Evolutionary conservation across 345 rosid species (phyloP), one percentile per base, ranked within the genome.

Genomic region (Eucalyptus shirleyi): DNA sequence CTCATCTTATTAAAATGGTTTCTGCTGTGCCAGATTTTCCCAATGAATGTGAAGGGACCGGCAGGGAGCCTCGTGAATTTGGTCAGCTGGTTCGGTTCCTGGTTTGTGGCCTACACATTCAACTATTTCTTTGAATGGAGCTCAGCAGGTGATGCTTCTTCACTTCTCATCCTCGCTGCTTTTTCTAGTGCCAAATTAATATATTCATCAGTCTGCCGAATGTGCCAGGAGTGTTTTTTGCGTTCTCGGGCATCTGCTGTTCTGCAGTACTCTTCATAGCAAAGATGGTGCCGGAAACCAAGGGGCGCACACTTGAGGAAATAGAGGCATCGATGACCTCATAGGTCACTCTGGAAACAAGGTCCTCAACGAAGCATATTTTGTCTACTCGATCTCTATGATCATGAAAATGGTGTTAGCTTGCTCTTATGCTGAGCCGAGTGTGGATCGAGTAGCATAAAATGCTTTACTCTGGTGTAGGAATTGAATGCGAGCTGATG

Each of bases 231-330:
- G 86, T 88, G 9, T 90, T 90, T 45, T 90, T 93, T 40, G 83
- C 91, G 30, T 95, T 90, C 34, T 92, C 90, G 49, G 87, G 55
- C 32, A 42, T 94, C 5, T 91, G 92, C 88, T 92, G 90, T 26
- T 15, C 32, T 34, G 92, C 93, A 16, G 90, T 93, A 37, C n/a
- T 92, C 32, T 95, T 95, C 89, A 90, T 93, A 21, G 92, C 88
- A 45, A 93, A 91, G 67, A 55, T 91, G 87, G 95, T 95, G 42
- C 95, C 95, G 0, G 95, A 94, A 91, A 95, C 94, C 13, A 93
- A 89, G 89, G 95, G 94, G 42, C 88, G 93, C 87, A 89, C 96
- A 1, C 91, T 95, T 1, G 95, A 95, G 91, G 95, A 95, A 90
- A 92, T 95, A 6, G 95, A 95, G 90, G 91, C 88, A 85, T 91